Percentiles rank a stretch among this genome's conserved stretches.
Conservation (phyloP, 192 early-diverging fungal genomes). For the Entomortierella beljakovae region DNA sequence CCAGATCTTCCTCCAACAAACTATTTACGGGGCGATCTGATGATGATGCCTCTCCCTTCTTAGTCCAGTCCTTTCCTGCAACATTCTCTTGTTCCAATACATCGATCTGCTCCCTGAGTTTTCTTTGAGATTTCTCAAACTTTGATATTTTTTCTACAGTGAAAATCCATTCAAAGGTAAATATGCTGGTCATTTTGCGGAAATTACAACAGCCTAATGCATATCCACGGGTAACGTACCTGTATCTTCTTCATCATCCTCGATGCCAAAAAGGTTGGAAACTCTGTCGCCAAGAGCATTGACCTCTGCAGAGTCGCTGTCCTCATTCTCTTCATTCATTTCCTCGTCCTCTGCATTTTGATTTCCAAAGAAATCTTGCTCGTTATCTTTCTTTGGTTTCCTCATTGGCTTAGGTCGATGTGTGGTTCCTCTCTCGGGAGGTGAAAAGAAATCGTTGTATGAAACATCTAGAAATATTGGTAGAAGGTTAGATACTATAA, state of each 20-base stretch:
- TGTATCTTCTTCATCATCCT: slow-evolving; percentile 62
- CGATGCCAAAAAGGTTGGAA: slow-evolving; percentile 68
- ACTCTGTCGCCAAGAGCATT: slow-evolving; percentile 54
- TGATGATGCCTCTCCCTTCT: slow-evolving; percentile 86
- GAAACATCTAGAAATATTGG: slow-evolving; percentile 68
- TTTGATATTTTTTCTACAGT: slow-evolving; percentile 65
- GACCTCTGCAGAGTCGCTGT: slow-evolving; percentile 50
- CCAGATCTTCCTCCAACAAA: slow-evolving; percentile 92
- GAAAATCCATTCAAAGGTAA: not conserved
- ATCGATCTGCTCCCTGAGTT: slow-evolving; percentile 77
- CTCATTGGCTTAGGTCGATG: slow-evolving; percentile 48
- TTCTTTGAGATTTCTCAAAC: slow-evolving; percentile 84
- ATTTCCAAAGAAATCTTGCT: slow-evolving; percentile 61
- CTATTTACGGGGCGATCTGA: slow-evolving; percentile 91
- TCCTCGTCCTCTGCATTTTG: slow-evolving; percentile 47
- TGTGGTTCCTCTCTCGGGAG: slow-evolving; percentile 63
- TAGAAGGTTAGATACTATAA: not conserved
- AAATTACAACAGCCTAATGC: too few relatives aligned
- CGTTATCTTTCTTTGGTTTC: slow-evolving; percentile 53
- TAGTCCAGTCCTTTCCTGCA: slow-evolving; percentile 87
- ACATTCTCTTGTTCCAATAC: slow-evolving; percentile 90
- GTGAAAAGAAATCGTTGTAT: slow-evolving; percentile 89
- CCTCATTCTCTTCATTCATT: slow-evolving; percentile 54
- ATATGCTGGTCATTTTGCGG: too few relatives aligned
- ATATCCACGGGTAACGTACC: too few relatives aligned